Conservation (phyloP, 2,329 filamentous ascomycete species). For the Xylariaceae sp. region DNA sequence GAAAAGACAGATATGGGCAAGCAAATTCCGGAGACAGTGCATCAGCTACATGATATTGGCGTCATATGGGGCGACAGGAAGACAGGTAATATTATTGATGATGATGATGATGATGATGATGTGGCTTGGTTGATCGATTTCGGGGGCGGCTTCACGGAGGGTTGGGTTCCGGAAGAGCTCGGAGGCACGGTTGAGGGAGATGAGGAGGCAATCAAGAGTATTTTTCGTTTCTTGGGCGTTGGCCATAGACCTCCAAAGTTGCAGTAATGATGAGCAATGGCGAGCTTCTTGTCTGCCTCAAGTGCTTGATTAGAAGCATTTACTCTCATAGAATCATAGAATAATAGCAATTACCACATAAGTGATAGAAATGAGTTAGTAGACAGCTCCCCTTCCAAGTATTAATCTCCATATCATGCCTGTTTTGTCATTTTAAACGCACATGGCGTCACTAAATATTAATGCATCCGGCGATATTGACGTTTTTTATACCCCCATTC, state of each 20-base stretch:
- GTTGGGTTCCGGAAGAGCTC: neutral
- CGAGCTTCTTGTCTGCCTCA: neutral
- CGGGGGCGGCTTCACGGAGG: slow-evolving; percentile 3
- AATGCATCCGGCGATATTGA: neutral
- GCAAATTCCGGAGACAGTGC: neutral
- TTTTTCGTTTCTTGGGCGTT: neutral
- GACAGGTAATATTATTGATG: slow-evolving; percentile 8
- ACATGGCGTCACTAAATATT: neutral
- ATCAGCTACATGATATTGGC: slow-evolving; percentile 4
- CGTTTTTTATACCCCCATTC: neutral
- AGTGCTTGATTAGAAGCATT: neutral
- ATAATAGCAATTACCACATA: neutral
- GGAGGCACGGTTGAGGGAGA: neutral
- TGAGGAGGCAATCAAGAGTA: neutral
- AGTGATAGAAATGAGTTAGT: neutral
- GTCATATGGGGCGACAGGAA: slow-evolving; percentile 12
- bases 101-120: slow-evolving; percentile 1
- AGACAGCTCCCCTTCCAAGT: neutral
- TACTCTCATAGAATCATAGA: neutral
- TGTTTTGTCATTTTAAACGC: neutral
- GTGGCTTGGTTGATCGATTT: slow-evolving; percentile 19
- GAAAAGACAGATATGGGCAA: slow-evolving; percentile 1
- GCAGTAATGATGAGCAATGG: neutral
- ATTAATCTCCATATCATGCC: neutral
- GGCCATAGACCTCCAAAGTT: neutral